Percentiles rank a stretch among this genome's conserved stretches.
Evolutionary conservation across 108 stramenopile genomes (phyloP).

Genomic region (Epipyxis sp.): DNA sequence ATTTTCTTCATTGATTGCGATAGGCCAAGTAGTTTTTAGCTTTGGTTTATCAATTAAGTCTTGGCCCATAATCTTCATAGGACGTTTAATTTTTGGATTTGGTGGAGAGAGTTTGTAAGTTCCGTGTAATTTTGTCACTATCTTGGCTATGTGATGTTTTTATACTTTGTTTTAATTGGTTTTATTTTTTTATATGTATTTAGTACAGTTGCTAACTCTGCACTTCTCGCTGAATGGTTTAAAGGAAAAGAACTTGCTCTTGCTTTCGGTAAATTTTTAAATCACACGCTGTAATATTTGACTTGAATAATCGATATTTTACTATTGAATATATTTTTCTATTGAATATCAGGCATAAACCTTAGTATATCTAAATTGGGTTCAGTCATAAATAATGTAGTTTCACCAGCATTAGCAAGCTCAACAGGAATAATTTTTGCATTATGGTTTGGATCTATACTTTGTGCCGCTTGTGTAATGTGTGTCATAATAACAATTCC

Average conservation of each 20-base stretch:
- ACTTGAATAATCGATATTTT: too few relatives aligned
- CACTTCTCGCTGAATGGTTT: constrained; percentile 65
- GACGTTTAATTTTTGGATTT: constrained; percentile 60
- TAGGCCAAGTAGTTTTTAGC: constrained; percentile 56
- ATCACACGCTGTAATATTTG: too few relatives aligned
- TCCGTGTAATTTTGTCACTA: too few relatives aligned
- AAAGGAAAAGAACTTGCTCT: constrained; percentile 60
- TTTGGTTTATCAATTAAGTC: constrained; percentile 45
- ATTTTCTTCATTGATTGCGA: constrained; percentile 43
- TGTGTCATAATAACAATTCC: not conserved
- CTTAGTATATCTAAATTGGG: constrained; percentile 58
- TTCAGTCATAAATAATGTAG: constrained; percentile 58
- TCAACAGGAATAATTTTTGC: constrained; percentile 38
- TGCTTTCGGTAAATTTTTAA: too few relatives aligned
- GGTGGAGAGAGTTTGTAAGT: constrained; percentile 64
- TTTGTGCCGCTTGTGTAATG: constrained; percentile 27
- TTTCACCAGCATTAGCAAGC: constrained; percentile 56
- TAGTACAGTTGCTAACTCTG: constrained; percentile 60
- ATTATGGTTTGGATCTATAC: constrained; percentile 52
- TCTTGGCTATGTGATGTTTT: too few relatives aligned
- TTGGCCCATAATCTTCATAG: constrained; percentile 60
- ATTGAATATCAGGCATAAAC: too few relatives aligned
- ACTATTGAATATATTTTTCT: too few relatives aligned
- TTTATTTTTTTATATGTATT: too few relatives aligned
- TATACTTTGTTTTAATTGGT: too few relatives aligned